Evolutionary conservation across 371 early-diverging fungal species (phyloP).

Genomic region (Apophysomyces variabilis): DNA sequence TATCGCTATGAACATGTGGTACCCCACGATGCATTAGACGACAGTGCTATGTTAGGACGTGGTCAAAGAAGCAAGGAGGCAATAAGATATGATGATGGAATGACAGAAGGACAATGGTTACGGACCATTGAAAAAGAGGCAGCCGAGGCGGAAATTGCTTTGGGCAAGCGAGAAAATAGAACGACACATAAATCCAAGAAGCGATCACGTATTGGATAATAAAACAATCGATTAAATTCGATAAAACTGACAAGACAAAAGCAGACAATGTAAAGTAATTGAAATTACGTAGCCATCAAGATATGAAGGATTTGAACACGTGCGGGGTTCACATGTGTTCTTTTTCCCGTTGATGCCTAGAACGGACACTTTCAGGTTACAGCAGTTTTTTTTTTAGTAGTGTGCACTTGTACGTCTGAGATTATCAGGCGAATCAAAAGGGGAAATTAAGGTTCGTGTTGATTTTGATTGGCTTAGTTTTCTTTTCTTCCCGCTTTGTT

Average conservation of each 20-base stretch:
- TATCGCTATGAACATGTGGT: conserved; percentile 69
- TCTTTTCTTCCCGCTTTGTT: conserved; percentile 8
- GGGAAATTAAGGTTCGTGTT: conserved; percentile 3
- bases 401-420: neutral
- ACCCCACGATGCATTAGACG: neutral
- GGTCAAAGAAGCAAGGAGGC: conserved; percentile 63
- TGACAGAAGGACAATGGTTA: conserved; percentile 89
- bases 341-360: conserved; percentile 5
- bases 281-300: neutral
- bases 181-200: conserved; percentile 9
- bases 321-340: conserved; percentile 2
- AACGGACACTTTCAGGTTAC: neutral
- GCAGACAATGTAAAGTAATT: neutral
- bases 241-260: neutral
- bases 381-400: neutral
- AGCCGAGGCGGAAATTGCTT: conserved; percentile 5
- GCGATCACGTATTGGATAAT: conserved; percentile 12
- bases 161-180: conserved; percentile 9
- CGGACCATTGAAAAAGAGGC: conserved; percentile 5
- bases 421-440: conserved; percentile 5
- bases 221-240: neutral
- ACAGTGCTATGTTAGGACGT: conserved; percentile 37
- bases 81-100: conserved; percentile 83
- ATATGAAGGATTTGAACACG: neutral
- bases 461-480: conserved; percentile 7